Conservation (phyloP, 73 alveolate genomes). For the Paramecium biaurelia region DNA sequence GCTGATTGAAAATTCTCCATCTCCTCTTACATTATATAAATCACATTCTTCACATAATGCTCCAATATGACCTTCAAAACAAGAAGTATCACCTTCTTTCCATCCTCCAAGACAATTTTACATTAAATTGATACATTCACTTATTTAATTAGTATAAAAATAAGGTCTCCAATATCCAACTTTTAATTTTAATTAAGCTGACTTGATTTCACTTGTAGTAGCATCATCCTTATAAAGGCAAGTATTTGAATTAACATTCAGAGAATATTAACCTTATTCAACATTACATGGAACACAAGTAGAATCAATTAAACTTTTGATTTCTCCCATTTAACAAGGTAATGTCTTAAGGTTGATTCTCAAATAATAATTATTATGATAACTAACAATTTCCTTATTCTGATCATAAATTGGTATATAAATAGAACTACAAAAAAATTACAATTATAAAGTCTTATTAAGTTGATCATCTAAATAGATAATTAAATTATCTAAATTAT, state of each 20-base stretch:
- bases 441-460: neutral
- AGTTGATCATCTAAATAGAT: neutral
- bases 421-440: neutral
- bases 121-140: neutral
- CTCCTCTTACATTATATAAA: constrained; percentile 10
- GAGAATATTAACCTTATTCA: neutral
- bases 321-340: constrained; percentile 1
- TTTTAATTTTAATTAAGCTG: neutral
- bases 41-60: constrained; percentile 63
- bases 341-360: neutral
- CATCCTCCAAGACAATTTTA: constrained; percentile 47
- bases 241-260: neutral
- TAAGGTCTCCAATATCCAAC: constrained; percentile 55
- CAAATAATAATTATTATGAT: neutral
- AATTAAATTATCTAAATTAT: neutral
- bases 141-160: neutral
- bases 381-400: neutral
- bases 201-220: neutral
- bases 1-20: neutral
- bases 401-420: neutral
- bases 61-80: constrained; percentile 37
- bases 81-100: constrained; percentile 12
- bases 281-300: neutral
- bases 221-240: neutral
- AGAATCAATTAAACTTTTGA: neutral